Evolutionary conservation across 805 yeast genomes (phyloP).

Genomic region (Monosporozyma servazzii): DNA sequence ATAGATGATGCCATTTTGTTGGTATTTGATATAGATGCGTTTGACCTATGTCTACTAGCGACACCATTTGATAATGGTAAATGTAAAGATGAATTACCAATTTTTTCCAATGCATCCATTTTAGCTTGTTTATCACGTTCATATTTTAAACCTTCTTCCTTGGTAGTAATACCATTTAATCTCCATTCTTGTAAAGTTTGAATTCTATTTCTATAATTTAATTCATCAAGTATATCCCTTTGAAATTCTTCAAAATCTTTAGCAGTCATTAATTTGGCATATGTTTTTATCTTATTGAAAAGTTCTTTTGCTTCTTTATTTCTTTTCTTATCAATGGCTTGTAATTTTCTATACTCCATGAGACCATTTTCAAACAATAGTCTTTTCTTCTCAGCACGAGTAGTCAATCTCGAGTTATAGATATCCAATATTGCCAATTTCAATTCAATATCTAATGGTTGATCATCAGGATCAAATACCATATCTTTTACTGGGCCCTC

Average conservation of each 20-base stretch:
- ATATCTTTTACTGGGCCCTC: constrained; percentile 90
- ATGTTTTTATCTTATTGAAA: constrained; percentile 65
- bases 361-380: constrained; percentile 64
- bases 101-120: constrained; percentile 50
- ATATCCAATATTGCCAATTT: constrained; percentile 82
- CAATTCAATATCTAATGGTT: constrained; percentile 77
- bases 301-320: constrained; percentile 85
- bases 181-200: constrained; percentile 92
- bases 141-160: constrained; percentile 75
- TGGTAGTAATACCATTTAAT: constrained; percentile 72
- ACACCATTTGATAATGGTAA: constrained; percentile 16
- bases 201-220: constrained; percentile 69
- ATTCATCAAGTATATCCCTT: constrained; percentile 66
- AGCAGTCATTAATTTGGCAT: constrained; percentile 69
- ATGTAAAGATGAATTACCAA: constrained; percentile 26
- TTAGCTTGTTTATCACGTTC: constrained; percentile 81
- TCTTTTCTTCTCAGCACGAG: constrained; percentile 90
- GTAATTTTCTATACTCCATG: constrained; percentile 76
- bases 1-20: neutral
- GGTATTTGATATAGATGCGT: constrained; percentile 1
- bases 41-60: constrained; percentile 21
- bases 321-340: constrained; percentile 74
- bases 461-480: constrained; percentile 91
- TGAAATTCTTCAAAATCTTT: constrained; percentile 71
- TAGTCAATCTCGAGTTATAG: constrained; percentile 78